Conservation (phyloP, 805 yeast genomes). For the Spathaspora gorwiae region DNA sequence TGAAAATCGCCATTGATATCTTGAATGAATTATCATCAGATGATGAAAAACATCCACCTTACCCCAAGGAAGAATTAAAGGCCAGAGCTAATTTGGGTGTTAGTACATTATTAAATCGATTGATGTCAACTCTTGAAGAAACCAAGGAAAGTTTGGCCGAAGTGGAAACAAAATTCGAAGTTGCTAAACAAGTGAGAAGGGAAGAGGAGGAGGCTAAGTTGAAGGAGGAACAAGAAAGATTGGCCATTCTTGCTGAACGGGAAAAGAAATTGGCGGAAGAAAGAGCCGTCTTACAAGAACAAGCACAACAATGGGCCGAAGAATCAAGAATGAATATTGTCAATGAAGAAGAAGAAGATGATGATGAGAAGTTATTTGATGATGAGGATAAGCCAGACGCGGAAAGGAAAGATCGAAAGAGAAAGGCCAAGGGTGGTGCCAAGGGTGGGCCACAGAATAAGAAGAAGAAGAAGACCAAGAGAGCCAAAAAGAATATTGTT, state of each 20-base stretch:
- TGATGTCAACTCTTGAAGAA: constrained; percentile 65
- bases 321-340: constrained; percentile 33
- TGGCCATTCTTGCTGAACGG: constrained; percentile 41
- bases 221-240: constrained; percentile 35
- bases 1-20: constrained; percentile 56
- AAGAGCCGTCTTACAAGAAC: constrained; percentile 46
- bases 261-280: constrained; percentile 45
- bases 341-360: constrained; percentile 33
- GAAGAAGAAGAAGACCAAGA: constrained; percentile 17
- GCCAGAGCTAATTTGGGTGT: constrained; percentile 85
- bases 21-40: constrained; percentile 54
- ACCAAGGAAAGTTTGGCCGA: constrained; percentile 64
- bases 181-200: constrained; percentile 64
- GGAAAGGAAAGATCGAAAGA: constrained; percentile 19
- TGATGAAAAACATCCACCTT: constrained; percentile 63
- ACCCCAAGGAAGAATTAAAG: constrained; percentile 71
- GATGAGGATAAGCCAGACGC: constrained; percentile 47
- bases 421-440: constrained; percentile 17
- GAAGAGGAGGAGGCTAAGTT: constrained; percentile 44
- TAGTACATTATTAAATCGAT: constrained; percentile 65
- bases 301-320: constrained; percentile 47
- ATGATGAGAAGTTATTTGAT: constrained; percentile 24
- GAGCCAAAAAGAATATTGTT: constrained; percentile 27
- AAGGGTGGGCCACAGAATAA: constrained; percentile 19
- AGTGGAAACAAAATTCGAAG: constrained; percentile 58